phyloP scores from a whole-genome alignment of 306 rosid species.

The Ziziphus jujuba region DNA sequence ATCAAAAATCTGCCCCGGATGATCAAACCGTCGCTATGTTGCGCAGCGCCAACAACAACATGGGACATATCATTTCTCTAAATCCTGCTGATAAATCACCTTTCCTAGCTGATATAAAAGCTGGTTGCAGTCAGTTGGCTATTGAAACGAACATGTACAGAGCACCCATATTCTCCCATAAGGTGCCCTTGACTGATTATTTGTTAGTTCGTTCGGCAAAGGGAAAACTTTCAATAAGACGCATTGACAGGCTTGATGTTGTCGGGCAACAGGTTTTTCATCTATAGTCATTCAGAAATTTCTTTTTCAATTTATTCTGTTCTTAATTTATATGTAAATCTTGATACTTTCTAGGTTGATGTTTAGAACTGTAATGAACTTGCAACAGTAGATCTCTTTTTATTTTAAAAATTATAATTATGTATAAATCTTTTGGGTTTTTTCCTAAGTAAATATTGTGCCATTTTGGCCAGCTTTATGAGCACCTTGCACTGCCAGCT shows the following conservation, averaged over 20 bases:
- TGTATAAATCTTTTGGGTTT: no score
- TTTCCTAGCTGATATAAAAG: constrained; percentile 85
- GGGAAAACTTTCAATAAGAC: constrained; percentile 87
- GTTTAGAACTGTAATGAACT: no score
- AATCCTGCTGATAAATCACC: constrained; percentile 98
- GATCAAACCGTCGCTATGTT: constrained; percentile 72
- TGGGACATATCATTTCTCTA: constrained; percentile 78
- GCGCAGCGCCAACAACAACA: constrained; percentile 62
- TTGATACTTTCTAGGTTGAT: neutral
- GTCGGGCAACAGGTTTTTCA: constrained; percentile 86
- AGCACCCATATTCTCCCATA: constrained; percentile 90
- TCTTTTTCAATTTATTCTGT: neutral
- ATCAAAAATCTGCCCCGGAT: constrained; percentile 80
- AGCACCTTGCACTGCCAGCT: neutral
- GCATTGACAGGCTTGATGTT: constrained; percentile 78
- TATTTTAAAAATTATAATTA: no score
- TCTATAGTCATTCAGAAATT: constrained; percentile 6
- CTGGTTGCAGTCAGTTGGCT: constrained; percentile 80
- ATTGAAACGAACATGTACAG: constrained; percentile 96
- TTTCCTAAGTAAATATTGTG: neutral
- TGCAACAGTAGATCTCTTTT: no score
- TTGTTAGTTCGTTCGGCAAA: constrained; percentile 89
- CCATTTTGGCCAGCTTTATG: neutral
- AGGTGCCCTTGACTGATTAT: constrained; percentile 83
- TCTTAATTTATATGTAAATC: neutral